Percentiles rank a stretch among this genome's conserved stretches.
phyloP scores from a whole-genome alignment of 371 early-diverging fungal genomes.

The Mortierella sp. region DNA sequence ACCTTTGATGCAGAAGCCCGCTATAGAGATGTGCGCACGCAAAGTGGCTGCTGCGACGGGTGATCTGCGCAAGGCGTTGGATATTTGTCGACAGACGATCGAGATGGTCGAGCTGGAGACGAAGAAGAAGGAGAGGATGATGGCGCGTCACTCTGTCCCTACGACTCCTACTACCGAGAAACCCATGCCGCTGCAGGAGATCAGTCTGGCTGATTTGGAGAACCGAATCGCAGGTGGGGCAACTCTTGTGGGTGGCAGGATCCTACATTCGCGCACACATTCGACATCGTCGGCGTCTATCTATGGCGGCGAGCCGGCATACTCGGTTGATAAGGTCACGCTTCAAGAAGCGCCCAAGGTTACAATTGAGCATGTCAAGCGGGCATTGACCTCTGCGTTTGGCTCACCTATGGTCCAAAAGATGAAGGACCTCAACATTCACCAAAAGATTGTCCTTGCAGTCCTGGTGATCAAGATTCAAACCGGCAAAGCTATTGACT shows the following conservation, averaged over 20 bases:
- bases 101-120: conserved; percentile 81
- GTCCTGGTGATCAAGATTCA: conserved; percentile 60
- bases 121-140: conserved; percentile 31
- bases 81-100: conserved; percentile 88
- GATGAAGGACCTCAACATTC: conserved; percentile 76
- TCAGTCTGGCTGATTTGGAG: conserved; percentile 19
- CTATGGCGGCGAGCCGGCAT: background rate
- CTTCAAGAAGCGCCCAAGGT: conserved; percentile 69
- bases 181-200: conserved; percentile 27
- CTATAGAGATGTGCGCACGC: conserved; percentile 92
- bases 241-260: background rate
- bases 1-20: conserved; percentile 82
- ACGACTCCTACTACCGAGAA: background rate
- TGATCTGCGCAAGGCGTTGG: conserved; percentile 90
- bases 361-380: conserved; percentile 81
- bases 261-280: background rate
- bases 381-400: conserved; percentile 71
- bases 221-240: conserved; percentile 23
- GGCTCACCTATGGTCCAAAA: conserved; percentile 74
- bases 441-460: conserved; percentile 82
- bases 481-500: conserved; percentile 50
- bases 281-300: background rate
- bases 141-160: conserved; percentile 5
- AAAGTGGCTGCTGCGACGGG: conserved; percentile 92
- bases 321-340: background rate